Evolutionary conservation across 345 rosid genomes (phyloP).

Genomic region (Hevea brasiliensis): DNA sequence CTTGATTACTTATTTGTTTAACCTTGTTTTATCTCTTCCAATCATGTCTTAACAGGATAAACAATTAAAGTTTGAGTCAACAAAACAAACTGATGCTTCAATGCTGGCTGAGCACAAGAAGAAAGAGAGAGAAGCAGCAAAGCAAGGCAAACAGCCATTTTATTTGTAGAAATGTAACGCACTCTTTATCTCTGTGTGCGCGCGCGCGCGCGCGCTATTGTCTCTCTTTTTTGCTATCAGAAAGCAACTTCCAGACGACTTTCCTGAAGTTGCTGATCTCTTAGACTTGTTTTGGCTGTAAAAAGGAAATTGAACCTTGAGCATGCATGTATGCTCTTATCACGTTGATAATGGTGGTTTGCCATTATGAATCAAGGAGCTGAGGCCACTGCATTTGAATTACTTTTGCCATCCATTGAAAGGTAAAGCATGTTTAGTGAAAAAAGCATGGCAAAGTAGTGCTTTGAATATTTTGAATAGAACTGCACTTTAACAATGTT

Average conservation of each 20-base stretch:
- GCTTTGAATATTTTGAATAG: not conserved
- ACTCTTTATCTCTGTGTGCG: not conserved
- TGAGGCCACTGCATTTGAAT: not conserved
- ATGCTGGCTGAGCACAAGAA: conserved; percentile 75
- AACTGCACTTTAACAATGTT: not conserved
- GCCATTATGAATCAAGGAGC: not conserved
- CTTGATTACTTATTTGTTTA: not conserved
- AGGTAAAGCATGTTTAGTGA: not conserved
- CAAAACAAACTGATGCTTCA: conserved; percentile 53
- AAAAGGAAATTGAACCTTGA: not conserved
- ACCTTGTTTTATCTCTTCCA: conserved; percentile 1
- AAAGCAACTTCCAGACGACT: not conserved
- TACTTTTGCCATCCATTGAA: not conserved
- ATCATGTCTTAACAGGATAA: conserved; percentile 57
- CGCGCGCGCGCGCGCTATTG: too few species aligned
- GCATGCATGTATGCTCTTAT: not conserved
- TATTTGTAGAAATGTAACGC: conserved; percentile 76
- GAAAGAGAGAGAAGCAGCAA: conserved; percentile 85
- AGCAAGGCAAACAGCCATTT: conserved; percentile 77
- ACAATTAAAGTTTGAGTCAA: conserved; percentile 61
- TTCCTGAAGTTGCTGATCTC: not conserved
- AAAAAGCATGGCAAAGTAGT: not conserved
- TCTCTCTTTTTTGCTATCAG: not conserved
- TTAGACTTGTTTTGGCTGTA: not conserved
- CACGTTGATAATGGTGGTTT: not conserved